A percentile compares a stretch with the other conserved stretches of the same genome.
Evolutionary conservation across 164 flowering plant genomes (phyloP).

Genomic region (Vitis riparia): DNA sequence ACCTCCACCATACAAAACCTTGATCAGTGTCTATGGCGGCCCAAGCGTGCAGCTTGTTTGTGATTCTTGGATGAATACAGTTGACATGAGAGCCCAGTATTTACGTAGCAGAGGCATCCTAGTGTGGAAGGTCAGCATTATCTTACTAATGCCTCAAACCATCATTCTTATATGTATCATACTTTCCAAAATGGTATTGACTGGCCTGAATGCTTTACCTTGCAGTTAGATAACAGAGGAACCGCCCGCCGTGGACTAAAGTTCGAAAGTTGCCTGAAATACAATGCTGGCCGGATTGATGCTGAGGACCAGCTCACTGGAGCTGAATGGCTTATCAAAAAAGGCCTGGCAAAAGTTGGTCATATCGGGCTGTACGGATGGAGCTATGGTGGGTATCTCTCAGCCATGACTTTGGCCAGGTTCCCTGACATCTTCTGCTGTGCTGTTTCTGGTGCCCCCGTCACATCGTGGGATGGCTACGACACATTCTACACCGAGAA

Average conservation of each 20-base stretch:
- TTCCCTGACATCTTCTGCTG: conserved; percentile 70
- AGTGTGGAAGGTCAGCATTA: conserved; percentile 81
- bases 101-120: conserved; percentile 80
- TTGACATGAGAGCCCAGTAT: conserved; percentile 96
- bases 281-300: conserved; percentile 62
- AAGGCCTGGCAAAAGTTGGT: conserved; percentile 67
- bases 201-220: background rate
- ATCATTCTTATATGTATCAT: no score
- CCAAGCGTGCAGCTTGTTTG: conserved; percentile 77
- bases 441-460: conserved; percentile 90
- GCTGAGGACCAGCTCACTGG: conserved; percentile 79
- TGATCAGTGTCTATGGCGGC: conserved; percentile 88
- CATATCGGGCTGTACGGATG: conserved; percentile 86
- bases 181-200: no score
- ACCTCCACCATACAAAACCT: conserved; percentile 87
- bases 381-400: conserved; percentile 97
- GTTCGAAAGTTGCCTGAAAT: conserved; percentile 72
- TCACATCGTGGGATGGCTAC: conserved; percentile 95
- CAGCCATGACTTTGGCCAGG: conserved; percentile 66
- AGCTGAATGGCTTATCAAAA: conserved; percentile 85
- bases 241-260: conserved; percentile 81
- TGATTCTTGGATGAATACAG: conserved; percentile 84
- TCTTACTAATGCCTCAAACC: background rate
- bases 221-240: conserved; percentile 92
- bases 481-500: conserved; percentile 95